These are phyloP conservation scores for Fusarium falciforme DNA, from an alignment of 2,329 filamentous ascomycete species.

Conservation along the genomic window DNA sequence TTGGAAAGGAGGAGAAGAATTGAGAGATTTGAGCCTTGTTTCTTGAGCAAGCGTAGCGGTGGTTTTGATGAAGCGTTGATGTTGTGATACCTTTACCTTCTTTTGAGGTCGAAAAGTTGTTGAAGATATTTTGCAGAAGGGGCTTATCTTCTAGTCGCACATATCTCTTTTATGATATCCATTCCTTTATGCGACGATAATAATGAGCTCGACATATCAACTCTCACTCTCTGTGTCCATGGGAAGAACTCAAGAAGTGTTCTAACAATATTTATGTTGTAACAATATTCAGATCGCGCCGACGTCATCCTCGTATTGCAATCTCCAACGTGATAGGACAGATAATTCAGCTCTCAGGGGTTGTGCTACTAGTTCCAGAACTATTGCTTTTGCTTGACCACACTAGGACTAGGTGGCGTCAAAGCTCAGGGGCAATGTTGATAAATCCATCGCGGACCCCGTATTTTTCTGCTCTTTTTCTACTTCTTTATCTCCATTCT, in stretches of 20 bases:
- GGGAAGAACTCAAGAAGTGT: background rate
- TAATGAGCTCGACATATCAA: background rate
- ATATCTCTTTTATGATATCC: background rate
- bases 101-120: background rate
- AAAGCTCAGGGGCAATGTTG: background rate
- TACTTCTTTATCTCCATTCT: background rate
- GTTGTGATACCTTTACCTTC: background rate
- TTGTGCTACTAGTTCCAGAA: background rate
- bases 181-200: background rate
- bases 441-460: background rate
- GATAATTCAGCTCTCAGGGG: background rate
- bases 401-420: background rate
- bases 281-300: background rate
- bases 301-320: background rate
- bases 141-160: background rate
- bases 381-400: background rate
- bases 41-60: background rate
- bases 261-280: background rate
- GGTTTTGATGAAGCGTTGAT: background rate
- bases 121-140: background rate
- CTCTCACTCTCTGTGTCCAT: background rate
- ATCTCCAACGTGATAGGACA: background rate
- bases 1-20: background rate
- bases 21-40: background rate
- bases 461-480: background rate